Percentiles rank a stretch among this genome's conserved stretches.
Evolutionary conservation across 331 rosid species (phyloP).

Genomic region (Quercus lobata): DNA sequence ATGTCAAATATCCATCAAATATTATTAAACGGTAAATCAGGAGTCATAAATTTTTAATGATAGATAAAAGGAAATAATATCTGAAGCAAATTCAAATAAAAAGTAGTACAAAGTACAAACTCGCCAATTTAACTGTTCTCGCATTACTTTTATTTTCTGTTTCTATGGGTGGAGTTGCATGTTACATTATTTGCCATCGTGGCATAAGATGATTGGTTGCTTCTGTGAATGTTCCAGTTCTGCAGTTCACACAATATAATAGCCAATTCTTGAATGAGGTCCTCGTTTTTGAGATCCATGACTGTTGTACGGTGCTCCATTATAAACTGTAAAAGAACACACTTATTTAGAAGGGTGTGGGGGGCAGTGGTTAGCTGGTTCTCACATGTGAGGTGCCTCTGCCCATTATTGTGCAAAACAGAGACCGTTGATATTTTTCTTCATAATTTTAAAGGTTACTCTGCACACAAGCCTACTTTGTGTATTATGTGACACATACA

Average conservation of each 20-base stretch:
- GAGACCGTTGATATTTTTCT: neutral
- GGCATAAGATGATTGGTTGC: neutral
- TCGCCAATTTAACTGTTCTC: too few relatives aligned
- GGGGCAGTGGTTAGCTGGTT: conserved; percentile 51
- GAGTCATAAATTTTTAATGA: too few relatives aligned
- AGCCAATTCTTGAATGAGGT: neutral
- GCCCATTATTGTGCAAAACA: conserved; percentile 23
- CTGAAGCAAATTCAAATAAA: too few relatives aligned
- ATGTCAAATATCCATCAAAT: too few relatives aligned
- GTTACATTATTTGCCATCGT: neutral
- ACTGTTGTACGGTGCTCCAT: conserved; percentile 32
- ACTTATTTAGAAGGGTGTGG: neutral
- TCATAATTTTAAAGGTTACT: conserved; percentile 1
- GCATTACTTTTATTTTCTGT: neutral
- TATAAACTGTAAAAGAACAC: neutral
- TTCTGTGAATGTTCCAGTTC: neutral
- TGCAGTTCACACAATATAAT: neutral
- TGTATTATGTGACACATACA: neutral
- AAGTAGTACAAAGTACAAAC: too few relatives aligned
- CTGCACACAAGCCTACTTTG: neutral
- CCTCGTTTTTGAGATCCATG: conserved; percentile 22
- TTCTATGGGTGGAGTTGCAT: neutral
- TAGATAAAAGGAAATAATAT: too few relatives aligned
- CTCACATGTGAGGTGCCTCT: conserved; percentile 36
- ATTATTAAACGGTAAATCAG: too few relatives aligned